Evolutionary conservation across 2,329 filamentous ascomycete species (phyloP).

Genomic region (Fragosphaeria purpurea): DNA sequence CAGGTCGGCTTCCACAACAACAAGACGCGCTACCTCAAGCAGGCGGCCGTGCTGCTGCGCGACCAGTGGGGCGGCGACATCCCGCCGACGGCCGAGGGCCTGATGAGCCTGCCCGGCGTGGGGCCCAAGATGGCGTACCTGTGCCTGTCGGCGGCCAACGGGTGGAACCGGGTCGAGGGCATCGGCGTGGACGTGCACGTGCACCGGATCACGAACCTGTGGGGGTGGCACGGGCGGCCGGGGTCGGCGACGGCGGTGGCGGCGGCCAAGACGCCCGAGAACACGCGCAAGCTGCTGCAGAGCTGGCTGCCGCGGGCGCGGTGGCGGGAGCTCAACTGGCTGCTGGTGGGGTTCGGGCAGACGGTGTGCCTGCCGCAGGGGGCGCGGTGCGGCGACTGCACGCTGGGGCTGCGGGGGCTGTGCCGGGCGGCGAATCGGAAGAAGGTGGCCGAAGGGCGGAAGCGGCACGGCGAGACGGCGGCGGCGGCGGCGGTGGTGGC

Average conservation of each 20-base stretch:
- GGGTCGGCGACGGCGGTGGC: constrained; percentile 30
- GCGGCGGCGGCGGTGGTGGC: neutral
- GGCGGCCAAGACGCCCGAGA: constrained; percentile 64
- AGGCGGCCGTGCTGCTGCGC: constrained; percentile 60
- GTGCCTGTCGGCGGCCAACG: constrained; percentile 61
- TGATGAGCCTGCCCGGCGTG: constrained; percentile 73
- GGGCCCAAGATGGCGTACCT: constrained; percentile 94
- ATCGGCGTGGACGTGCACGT: constrained; percentile 95
- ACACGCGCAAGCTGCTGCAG: constrained; percentile 66
- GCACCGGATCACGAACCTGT: constrained; percentile 86
- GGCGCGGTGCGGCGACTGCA: constrained; percentile 75
- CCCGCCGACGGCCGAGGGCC: constrained; percentile 63
- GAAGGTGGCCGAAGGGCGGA: constrained; percentile 49
- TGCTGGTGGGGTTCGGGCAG: constrained; percentile 83
- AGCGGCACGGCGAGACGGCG: constrained; percentile 28
- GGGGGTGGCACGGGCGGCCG: constrained; percentile 62
- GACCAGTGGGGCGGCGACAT: constrained; percentile 68
- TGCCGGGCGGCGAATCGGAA: constrained; percentile 63
- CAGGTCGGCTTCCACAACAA: constrained; percentile 92
- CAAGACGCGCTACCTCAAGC: constrained; percentile 73
- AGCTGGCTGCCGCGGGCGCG: constrained; percentile 73
- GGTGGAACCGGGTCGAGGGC: constrained; percentile 53
- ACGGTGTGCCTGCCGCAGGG: constrained; percentile 74
- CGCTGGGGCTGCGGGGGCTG: constrained; percentile 62
- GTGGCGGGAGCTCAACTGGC: constrained; percentile 87